These are phyloP conservation scores for Truncatella angustata DNA, from an alignment of 2,329 filamentous ascomycete species.

Conservation along the genomic window DNA sequence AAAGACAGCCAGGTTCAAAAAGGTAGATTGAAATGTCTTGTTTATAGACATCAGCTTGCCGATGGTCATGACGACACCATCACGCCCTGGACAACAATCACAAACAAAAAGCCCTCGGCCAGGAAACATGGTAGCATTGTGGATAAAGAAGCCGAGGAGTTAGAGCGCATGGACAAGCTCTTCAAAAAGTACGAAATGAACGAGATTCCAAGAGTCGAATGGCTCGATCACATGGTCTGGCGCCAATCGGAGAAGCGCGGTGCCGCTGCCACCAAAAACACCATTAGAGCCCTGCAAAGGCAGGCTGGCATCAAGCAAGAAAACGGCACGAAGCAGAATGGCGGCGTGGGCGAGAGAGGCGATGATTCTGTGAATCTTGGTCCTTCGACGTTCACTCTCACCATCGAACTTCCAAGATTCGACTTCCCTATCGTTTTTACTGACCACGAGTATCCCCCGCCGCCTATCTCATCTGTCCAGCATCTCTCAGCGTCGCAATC, in stretches of 20 bases:
- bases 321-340: conserved; percentile 27
- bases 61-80: conserved; percentile 79
- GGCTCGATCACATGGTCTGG: conserved; percentile 94
- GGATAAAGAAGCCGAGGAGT: conserved; percentile 76
- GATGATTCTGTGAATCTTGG: conserved; percentile 46
- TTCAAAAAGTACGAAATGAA: conserved; percentile 99
- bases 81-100: conserved; percentile 71
- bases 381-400: conserved; percentile 70
- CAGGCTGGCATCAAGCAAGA: conserved; percentile 34
- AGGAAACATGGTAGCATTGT: conserved; percentile 49
- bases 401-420: conserved; percentile 89
- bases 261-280: conserved; percentile 61
- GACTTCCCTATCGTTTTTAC: conserved; percentile 95
- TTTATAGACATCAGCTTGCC: conserved; percentile 79
- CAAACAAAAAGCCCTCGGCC: conserved; percentile 51
- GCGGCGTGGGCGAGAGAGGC: conserved; percentile 25
- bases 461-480: conserved; percentile 75
- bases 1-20: conserved; percentile 87
- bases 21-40: conserved; percentile 84
- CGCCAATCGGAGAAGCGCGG: conserved; percentile 80
- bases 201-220: conserved; percentile 88
- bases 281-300: conserved; percentile 56
- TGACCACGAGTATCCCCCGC: conserved; percentile 86
- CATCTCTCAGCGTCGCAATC: conserved; percentile 62
- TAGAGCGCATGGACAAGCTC: conserved; percentile 83